Evolutionary conservation across 306 rosid genomes (phyloP).

Genomic region (Canavalia gladiata): DNA sequence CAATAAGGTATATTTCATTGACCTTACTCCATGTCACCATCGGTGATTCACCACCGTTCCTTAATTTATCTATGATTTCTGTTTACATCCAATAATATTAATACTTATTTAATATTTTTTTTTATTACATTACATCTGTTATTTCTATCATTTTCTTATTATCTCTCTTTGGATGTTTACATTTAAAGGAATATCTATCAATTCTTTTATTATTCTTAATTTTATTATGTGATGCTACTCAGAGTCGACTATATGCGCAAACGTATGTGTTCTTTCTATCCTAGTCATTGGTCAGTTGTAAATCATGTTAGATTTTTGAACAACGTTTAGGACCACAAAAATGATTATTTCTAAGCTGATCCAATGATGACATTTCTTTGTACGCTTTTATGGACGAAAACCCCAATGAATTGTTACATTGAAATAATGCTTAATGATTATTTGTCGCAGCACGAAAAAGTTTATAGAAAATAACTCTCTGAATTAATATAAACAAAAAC

Average conservation of each 20-base stretch:
- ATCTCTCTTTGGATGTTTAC: no score
- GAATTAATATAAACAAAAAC: background rate
- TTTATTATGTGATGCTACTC: conserved; percentile 12
- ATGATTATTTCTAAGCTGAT: background rate
- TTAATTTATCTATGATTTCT: no score
- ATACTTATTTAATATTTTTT: no score
- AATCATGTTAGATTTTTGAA: background rate
- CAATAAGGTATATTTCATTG: conserved; percentile 4
- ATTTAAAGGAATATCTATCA: no score
- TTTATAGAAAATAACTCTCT: background rate
- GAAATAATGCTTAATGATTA: background rate
- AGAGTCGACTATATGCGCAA: background rate
- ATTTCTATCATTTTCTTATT: no score
- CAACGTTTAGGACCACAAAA: conserved; percentile 23
- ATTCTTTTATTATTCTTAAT: background rate
- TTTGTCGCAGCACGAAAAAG: background rate
- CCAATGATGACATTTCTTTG: background rate
- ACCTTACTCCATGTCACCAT: conserved; percentile 37
- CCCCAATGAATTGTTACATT: background rate
- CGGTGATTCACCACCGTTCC: background rate
- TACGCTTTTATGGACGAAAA: background rate
- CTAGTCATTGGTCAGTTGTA: background rate
- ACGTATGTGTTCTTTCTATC: background rate
- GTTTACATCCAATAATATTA: no score
- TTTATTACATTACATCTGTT: no score